Conservation (phyloP, 1,284 basidiomycete species). For the Inonotus obliquus region DNA sequence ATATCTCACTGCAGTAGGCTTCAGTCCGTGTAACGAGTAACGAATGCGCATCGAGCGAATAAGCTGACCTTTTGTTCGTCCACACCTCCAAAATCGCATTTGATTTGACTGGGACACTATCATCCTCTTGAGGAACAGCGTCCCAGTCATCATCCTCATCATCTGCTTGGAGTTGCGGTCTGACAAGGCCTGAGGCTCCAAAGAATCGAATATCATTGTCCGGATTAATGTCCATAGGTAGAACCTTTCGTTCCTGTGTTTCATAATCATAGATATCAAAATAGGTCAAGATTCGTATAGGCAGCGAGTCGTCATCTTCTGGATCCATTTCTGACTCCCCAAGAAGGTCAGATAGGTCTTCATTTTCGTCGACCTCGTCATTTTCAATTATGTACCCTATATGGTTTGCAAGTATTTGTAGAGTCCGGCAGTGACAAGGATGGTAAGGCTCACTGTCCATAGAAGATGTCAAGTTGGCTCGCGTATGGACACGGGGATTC, state of each 20-base stretch:
- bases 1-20: conserved; percentile 32
- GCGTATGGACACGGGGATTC: neutral
- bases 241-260: conserved; percentile 27
- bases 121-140: conserved; percentile 14
- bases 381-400: conserved; percentile 19
- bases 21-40: neutral
- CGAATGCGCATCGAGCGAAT: conserved; percentile 1
- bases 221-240: conserved; percentile 31
- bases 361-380: conserved; percentile 35
- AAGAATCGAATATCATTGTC: conserved; percentile 20
- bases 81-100: conserved; percentile 40
- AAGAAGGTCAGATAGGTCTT: conserved; percentile 29
- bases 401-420: neutral
- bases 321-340: conserved; percentile 34
- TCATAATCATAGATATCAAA: conserved; percentile 11
- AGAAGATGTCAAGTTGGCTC: neutral
- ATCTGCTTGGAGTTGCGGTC: conserved; percentile 26
- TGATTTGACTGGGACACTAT: conserved; percentile 36
- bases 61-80: conserved; percentile 35
- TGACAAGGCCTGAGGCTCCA: conserved; percentile 11
- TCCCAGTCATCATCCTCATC: conserved; percentile 23
- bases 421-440: too few relatives aligned
- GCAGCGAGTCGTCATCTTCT: conserved; percentile 19
- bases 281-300: conserved; percentile 8
- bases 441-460: neutral